Evolutionary conservation across 2,329 filamentous ascomycete species (phyloP).

Genomic region (Chaetomiaceae sp.): DNA sequence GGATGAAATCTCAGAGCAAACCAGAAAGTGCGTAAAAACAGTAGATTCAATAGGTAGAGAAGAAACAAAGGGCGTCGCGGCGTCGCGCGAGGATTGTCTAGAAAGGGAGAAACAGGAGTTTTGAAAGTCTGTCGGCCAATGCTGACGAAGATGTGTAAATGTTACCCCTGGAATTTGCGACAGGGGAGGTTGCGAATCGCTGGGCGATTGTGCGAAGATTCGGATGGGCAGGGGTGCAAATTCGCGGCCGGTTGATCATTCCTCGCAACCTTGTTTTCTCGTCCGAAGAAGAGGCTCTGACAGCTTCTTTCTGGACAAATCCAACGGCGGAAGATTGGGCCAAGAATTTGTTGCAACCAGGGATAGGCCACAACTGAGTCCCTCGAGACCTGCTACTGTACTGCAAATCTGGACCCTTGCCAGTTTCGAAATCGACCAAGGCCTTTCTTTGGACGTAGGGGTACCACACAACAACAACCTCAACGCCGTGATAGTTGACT

Average conservation of each 20-base stretch:
- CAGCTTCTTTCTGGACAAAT: not conserved
- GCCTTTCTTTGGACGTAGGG: not conserved
- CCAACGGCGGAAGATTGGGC: conserved; percentile 16
- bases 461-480: not conserved
- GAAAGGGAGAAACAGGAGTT: not conserved
- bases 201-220: conserved; percentile 6
- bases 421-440: conserved; percentile 12
- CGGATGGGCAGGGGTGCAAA: conserved; percentile 17
- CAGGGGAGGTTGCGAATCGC: not conserved
- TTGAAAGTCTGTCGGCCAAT: not conserved
- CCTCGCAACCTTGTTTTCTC: conserved; percentile 14
- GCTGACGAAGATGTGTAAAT: not conserved
- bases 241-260: conserved; percentile 23
- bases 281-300: not conserved
- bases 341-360: conserved; percentile 15
- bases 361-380: conserved; percentile 12
- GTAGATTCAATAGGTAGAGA: not conserved
- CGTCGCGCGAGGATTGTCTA: not conserved
- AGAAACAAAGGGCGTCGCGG: not conserved
- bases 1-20: not conserved
- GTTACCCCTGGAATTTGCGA: conserved; percentile 5
- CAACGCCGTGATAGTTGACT: not conserved
- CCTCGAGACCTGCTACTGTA: conserved; percentile 4
- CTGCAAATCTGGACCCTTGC: conserved; percentile 5
- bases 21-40: not conserved